These are phyloP conservation scores for Debaryomyces castellii DNA, from an alignment of 805 yeast species.

Conservation along the genomic window DNA sequence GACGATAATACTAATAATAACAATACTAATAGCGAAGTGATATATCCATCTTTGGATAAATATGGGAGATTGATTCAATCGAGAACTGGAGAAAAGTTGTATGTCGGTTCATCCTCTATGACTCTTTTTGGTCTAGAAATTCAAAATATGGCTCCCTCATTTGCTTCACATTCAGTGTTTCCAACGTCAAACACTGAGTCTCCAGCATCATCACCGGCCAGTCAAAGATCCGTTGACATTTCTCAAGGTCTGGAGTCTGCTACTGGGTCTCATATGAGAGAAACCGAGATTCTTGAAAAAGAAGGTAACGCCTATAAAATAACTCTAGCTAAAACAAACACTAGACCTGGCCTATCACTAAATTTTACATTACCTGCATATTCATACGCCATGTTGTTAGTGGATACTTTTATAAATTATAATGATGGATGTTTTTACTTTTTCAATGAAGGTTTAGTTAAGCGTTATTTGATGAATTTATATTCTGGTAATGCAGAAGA, in stretches of 20 bases:
- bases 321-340: slow-evolving; percentile 64
- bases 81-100: slow-evolving; percentile 71
- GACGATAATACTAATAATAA: neutral
- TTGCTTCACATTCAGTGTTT: slow-evolving; percentile 8
- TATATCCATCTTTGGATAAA: slow-evolving; percentile 69
- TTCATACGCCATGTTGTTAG: slow-evolving; percentile 70
- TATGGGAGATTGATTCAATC: slow-evolving; percentile 72
- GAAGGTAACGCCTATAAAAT: slow-evolving; percentile 78
- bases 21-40: slow-evolving; percentile 43
- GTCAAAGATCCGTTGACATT: slow-evolving; percentile 7
- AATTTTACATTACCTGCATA: slow-evolving; percentile 75
- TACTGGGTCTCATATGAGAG: slow-evolving; percentile 25
- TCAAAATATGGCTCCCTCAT: slow-evolving; percentile 52
- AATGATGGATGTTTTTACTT: slow-evolving; percentile 85
- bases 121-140: slow-evolving; percentile 77
- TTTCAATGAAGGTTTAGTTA: slow-evolving; percentile 78
- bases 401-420: slow-evolving; percentile 74
- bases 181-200: slow-evolving; percentile 8
- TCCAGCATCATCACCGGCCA: slow-evolving; percentile 4
- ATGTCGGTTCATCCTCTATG: slow-evolving; percentile 83
- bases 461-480: slow-evolving; percentile 60
- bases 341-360: slow-evolving; percentile 66
- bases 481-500: slow-evolving; percentile 51
- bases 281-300: slow-evolving; percentile 61
- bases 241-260: neutral